Base-by-base conservation (phyloP, 1,284 basidiomycete genomes). In the Erythrobasidium hasegawianum region DNA sequence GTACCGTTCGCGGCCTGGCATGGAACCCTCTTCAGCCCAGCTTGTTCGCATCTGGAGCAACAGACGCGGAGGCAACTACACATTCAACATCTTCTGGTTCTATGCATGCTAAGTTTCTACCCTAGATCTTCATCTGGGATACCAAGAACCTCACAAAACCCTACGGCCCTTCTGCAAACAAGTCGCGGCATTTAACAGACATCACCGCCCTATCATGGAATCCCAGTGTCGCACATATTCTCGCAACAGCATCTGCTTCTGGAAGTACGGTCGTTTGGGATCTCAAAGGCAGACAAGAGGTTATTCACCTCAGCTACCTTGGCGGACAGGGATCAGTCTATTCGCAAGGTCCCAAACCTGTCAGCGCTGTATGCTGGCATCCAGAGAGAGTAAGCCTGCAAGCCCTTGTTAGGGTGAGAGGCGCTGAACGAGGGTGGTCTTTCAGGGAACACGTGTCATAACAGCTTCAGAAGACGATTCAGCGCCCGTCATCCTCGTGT, bases 251-350 rank as follows among this genome's bases (percentile, higher is more conserved):
- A 0, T 96, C 91, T 62, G 90, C 87, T 72, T 91, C 90, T 0
- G 95, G 95, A 2, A 96, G 89, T 78, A 97, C 94, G 0, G 91
- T 97, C 27, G 93, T 98, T 0, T 98, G 94, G 94, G 95, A 98
- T 83, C 79, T 96, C 70, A 83, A 90, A 73, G 88, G 87, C 56
- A 93, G 94, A 80, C 85, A 92, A 47, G 95, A 98, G 77, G 90
- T 97, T 38, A 90, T 92, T 29, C 88, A 90, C 9, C 80, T 98
- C 52, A 86, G 88, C 11, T 97, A 96, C 76, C 80, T 81, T 41
- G 93, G 92, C 40, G 89, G 39, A 14, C 55, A 65, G 77, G 86
- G 85, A 22, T 84, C 87, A 14, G 68, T 74, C 13, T 76, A 69
- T 38, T 52, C 55, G 39, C 88, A 90, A 41, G 87, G 88, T 14